A percentile compares a stretch with the other conserved stretches of the same genome.
Evolutionary conservation across 352 stramenopile genomes (phyloP).

Genomic region (Blastocystis sp.): DNA sequence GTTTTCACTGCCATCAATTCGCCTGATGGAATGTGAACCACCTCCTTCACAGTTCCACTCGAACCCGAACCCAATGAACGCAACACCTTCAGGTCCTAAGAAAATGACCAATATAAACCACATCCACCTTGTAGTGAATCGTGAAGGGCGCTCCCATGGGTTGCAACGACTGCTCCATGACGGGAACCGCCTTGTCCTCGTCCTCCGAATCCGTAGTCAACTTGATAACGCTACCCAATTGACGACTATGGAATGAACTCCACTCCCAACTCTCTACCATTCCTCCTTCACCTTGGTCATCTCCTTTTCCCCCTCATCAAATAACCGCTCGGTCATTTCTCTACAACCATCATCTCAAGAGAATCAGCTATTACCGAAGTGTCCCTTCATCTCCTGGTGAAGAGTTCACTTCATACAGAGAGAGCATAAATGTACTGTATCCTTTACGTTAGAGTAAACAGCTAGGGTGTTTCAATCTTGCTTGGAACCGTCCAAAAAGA

Average conservation of each 20-base stretch:
- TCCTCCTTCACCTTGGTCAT: not conserved
- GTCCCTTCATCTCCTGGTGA: too few relatives aligned
- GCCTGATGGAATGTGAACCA: not conserved
- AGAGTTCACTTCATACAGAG: too few relatives aligned
- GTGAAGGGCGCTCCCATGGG: too few relatives aligned
- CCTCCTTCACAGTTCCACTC: constrained; percentile 2
- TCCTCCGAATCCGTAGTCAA: too few relatives aligned
- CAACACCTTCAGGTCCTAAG: constrained; percentile 9
- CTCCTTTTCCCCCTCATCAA: not conserved
- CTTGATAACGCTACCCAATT: too few relatives aligned
- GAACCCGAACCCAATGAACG: not conserved
- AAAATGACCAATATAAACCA: too few relatives aligned
- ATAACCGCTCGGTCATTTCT: not conserved
- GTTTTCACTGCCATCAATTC: constrained; percentile 16
- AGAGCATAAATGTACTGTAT: too few relatives aligned
- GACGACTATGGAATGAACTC: too few relatives aligned
- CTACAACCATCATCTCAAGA: not conserved
- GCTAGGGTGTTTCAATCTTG: too few relatives aligned
- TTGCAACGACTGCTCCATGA: not conserved
- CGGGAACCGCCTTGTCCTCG: not conserved
- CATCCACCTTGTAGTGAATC: not conserved
- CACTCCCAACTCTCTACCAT: not conserved
- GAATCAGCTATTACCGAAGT: not conserved
- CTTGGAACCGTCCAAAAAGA: too few relatives aligned
- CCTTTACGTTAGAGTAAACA: too few relatives aligned